phyloP scores from a whole-genome alignment of 2,329 filamentous ascomycete species.

The Coniochaeta sp. region DNA sequence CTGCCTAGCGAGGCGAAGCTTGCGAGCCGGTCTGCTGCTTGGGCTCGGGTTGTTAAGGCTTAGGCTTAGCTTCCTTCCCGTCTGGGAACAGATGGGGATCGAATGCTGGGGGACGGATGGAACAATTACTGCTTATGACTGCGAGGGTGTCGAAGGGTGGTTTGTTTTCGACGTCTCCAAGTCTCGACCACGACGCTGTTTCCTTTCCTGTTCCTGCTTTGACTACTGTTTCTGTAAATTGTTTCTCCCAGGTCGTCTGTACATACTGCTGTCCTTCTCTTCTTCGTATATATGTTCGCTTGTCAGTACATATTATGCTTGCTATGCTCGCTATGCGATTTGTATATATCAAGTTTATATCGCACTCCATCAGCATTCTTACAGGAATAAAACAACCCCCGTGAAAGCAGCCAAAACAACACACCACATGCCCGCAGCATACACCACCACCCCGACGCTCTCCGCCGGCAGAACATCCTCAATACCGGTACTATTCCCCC shows the following conservation, averaged over 20 bases:
- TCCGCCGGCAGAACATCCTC: background rate
- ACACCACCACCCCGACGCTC: background rate
- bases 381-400: background rate
- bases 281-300: background rate
- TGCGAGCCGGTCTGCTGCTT: background rate
- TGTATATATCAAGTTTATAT: background rate
- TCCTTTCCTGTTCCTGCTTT: too few species aligned
- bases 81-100: too few species aligned
- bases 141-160: too few species aligned
- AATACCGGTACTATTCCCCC: too few species aligned
- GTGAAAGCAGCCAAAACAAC: background rate
- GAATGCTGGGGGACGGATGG: too few species aligned
- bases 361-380: background rate
- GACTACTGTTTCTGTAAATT: background rate
- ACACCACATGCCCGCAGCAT: background rate
- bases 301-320: background rate
- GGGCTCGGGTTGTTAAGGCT: too few species aligned
- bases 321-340: background rate
- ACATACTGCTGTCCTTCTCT: background rate
- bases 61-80: too few species aligned
- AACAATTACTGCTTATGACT: too few species aligned
- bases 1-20: background rate
- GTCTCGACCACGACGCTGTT: too few species aligned
- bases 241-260: background rate
- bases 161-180: too few species aligned